Evolutionary conservation across 176 grass and related monocot species (phyloP).

Genomic region (Triticum urartu): DNA sequence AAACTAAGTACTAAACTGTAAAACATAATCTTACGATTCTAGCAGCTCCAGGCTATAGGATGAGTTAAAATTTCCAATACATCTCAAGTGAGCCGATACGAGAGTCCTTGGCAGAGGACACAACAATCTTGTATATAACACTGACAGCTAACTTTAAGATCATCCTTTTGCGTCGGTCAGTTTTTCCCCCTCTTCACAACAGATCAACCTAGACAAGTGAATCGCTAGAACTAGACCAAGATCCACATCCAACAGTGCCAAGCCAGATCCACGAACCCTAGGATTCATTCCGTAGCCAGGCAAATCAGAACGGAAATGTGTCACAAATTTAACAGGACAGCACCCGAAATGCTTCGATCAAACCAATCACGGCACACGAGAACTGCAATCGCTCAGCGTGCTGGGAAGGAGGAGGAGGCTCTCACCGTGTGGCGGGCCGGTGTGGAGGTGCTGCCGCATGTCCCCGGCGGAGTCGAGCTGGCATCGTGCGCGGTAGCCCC

Average conservation of each 20-base stretch:
- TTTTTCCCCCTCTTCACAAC: no score
- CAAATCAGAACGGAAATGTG: no score
- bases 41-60: neutral
- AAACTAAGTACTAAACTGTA: neutral
- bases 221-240: no score
- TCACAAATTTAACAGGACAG: neutral
- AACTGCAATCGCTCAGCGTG: neutral
- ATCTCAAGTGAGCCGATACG: neutral
- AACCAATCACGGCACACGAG: neutral
- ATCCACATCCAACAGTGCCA: no score
- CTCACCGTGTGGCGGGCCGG: constrained; percentile 46
- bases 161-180: no score
- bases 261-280: no score
- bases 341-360: neutral
- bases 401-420: neutral
- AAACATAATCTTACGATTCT: neutral
- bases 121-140: neutral
- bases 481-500: constrained; percentile 34
- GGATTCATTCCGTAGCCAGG: no score
- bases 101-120: neutral
- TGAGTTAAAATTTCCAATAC: neutral
- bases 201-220: no score
- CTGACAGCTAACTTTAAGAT: neutral
- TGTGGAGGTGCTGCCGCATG: constrained; percentile 34
- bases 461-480: constrained; percentile 41